Percentiles rank a stretch among this genome's conserved stretches.
These are phyloP conservation scores for Ceratobasidium sp. DNA, from an alignment of 1,284 basidiomycete species.

Conservation along the genomic window DNA sequence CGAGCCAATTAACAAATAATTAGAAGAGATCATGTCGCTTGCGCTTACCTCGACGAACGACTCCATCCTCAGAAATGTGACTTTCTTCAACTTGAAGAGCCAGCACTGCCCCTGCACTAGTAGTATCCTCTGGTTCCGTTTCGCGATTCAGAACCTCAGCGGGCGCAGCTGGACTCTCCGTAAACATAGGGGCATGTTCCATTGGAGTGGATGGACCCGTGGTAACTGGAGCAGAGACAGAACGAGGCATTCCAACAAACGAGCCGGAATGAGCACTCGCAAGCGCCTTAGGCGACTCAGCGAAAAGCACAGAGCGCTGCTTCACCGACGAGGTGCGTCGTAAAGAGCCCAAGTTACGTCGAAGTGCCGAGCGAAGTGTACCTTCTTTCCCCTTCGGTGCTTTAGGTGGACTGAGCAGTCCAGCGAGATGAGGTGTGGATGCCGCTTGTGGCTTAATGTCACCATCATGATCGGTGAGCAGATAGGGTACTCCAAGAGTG, in stretches of 20 bases:
- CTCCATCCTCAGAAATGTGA: constrained; percentile 23
- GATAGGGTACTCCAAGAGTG: constrained; percentile 1
- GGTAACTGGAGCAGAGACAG: background rate
- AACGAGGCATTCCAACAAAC: constrained; percentile 9
- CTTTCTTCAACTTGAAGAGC: constrained; percentile 6
- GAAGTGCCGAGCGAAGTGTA: constrained; percentile 22
- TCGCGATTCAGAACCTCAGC: constrained; percentile 67
- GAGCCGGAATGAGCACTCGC: background rate
- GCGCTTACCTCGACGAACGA: constrained; percentile 18
- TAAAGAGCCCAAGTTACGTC: constrained; percentile 17
- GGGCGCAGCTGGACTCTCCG: constrained; percentile 62
- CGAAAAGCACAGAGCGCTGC: constrained; percentile 28
- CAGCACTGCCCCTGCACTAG: constrained; percentile 68
- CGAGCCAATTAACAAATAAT: background rate
- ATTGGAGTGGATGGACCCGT: background rate
- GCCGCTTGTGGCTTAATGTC: background rate
- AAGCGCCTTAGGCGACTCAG: constrained; percentile 30
- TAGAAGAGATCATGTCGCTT: too few relatives aligned
- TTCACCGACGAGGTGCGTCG: background rate
- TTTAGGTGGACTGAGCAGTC: background rate
- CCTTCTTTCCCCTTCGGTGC: background rate
- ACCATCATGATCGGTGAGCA: background rate
- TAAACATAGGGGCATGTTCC: constrained; percentile 2
- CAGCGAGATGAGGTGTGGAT: constrained; percentile 17
- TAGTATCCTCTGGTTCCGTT: constrained; percentile 62